Evolutionary conservation across 1,139 yeast genomes (phyloP), one percentile per base, ranked within the genome.

Genomic region (Suhomyces kunorum): DNA sequence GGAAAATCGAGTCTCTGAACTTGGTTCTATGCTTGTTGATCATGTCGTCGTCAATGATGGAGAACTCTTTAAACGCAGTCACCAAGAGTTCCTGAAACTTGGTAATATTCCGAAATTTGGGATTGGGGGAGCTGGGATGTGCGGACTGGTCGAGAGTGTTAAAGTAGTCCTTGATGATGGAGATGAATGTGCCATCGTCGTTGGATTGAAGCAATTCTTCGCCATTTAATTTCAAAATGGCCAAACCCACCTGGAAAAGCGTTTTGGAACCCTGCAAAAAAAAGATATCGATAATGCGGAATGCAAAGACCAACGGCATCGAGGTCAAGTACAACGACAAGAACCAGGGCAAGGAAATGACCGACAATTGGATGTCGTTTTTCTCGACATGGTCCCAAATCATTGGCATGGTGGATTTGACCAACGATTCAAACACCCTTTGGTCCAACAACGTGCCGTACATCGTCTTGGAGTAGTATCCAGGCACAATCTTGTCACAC

Each of bases 381-480:
- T 75, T 76, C 7, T 72, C 71, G 38, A 94, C 80, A 61, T 92
- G 97, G 5, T 79, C 87, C 86, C 95, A 87, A 37, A 94, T 62
- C 29, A 87, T 59, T 0, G 98, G 98, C 85, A 94, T 81, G 1
- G 94, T 88, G 44, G 84, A 86, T 56, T 85, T 88, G 0, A 92
- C 96, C 44, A 94, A 72, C 1, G 89, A 80, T 61, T 94, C 98
- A 59, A 92, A 87, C 1, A 94, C 98, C 51, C 82, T 80, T 63
- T 94, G 99, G 58, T 94, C 99, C 28, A 94, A 68, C 27, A 94
- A 68, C 0, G 97, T 92, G 17, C 99, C 99, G 55, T 90, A 92
- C 99, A 94, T 94, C 2, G 98, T 92, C 55, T 84, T 88, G 3
- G 98, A 90, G 58, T 94, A 94, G 61, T 94, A 94, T 0, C 98